Conservation (phyloP, 768 basidiomycete species). For the Lentinula aciculospora region DNA sequence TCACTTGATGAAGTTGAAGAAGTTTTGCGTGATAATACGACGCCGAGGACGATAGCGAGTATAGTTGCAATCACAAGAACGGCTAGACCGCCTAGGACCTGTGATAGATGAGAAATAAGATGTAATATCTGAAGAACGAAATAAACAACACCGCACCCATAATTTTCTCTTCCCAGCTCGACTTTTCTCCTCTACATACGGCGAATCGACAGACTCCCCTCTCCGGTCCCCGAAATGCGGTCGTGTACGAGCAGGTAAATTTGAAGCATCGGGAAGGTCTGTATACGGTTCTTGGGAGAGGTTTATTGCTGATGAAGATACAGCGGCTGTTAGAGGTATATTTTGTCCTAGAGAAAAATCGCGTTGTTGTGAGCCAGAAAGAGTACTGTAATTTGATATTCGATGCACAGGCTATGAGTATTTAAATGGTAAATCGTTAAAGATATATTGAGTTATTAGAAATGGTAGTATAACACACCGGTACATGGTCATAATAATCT, state of each 20-base stretch:
- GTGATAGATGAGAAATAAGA: too few species aligned
- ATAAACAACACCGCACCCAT: background rate
- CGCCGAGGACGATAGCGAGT: constrained; percentile 51
- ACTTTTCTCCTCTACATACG: constrained; percentile 1
- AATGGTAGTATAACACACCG: background rate
- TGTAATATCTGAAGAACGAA: background rate
- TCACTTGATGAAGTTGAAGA: constrained; percentile 5
- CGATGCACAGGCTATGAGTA: background rate
- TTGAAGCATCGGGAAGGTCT: background rate
- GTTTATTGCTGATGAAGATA: background rate
- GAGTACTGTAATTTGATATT: background rate
- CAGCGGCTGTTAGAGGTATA: background rate
- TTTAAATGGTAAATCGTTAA: too few species aligned
- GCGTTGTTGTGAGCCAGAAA: background rate
- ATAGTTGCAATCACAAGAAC: constrained; percentile 40
- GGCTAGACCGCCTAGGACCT: constrained; percentile 42
- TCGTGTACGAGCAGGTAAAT: background rate
- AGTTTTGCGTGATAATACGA: background rate
- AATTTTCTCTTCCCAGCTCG: background rate
- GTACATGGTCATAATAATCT: constrained; percentile 6
- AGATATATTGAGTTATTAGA: too few species aligned
- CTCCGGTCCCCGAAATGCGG: constrained; percentile 6
- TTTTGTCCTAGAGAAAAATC: too few species aligned
- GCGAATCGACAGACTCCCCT: background rate
- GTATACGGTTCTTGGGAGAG: background rate